Evolutionary conservation across 306 rosid genomes (phyloP), one percentile per base, ranked within the genome.

Genomic region (Comarum palustre): DNA sequence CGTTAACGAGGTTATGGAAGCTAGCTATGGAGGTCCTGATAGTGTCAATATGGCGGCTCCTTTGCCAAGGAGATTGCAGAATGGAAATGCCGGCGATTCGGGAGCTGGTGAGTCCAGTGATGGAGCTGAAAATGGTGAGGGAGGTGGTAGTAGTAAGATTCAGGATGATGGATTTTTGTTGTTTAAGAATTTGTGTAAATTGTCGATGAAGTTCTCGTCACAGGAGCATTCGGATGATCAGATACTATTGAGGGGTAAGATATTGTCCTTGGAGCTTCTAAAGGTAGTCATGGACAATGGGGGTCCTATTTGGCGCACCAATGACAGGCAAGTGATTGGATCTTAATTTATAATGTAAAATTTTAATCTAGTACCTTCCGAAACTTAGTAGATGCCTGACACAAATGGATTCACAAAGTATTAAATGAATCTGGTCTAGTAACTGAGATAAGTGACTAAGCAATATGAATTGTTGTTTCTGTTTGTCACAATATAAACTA

Each of bases 191-290:
- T 74, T 95, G 78, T 91, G 99, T 83, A 95, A 95, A 75, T 74
- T 95, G 90, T 91, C 99, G 6, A 91, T 95, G 99, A 95, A 95
- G 73, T 95, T 85, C 82, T 85, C 96, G 31, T 89, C 99, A 25
- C 97, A 89, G 38, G 96, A 90, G 65, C 84, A 91, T 82, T 89
- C 96, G 6, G 97, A 91, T 17, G 99, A 95, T 78, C 96, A 90
- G 55, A 91, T 95, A 75, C 97, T 95, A 62, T 68, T 91, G 87
- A 86, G 99, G 86, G 99, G 99, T 36, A 95, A 95, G 72, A 74
- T 91, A 60, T 84, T 95, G 86, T 95, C 99, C 38, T 81, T 95
- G 88, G 99, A 95, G 90, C 96, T 95, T 71, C 94, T 95, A 32
- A 95, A 95, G 86, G 97, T 95, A 51, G 86, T 95, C 74, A 88